Evolutionary conservation across 352 stramenopile genomes (phyloP).

Genomic region (Pythium plurisporium): DNA sequence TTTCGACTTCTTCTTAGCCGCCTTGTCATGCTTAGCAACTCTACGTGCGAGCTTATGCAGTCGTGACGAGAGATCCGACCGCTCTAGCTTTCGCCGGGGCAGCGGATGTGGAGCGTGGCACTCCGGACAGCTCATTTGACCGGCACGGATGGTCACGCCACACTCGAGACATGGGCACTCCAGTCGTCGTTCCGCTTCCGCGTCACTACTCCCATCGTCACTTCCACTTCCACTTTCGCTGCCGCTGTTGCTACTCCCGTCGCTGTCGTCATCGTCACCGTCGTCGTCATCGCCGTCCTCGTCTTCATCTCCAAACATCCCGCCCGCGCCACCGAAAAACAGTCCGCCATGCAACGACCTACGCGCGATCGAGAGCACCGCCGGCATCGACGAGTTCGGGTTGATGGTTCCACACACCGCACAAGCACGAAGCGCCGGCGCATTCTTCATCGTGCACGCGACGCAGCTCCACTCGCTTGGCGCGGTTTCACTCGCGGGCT

Average conservation of each 20-base stretch:
- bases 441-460: conserved; percentile 70
- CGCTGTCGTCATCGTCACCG: conserved; percentile 24
- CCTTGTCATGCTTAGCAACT: conserved; percentile 30
- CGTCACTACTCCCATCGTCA: conserved; percentile 17
- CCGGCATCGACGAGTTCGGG: conserved; percentile 34
- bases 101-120: conserved; percentile 33
- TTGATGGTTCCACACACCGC: conserved; percentile 64
- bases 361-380: conserved; percentile 37
- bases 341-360: conserved; percentile 20
- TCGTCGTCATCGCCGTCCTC: conserved; percentile 18
- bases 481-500: conserved; percentile 7
- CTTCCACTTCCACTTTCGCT: conserved; percentile 14
- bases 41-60: conserved; percentile 16
- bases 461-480: conserved; percentile 54
- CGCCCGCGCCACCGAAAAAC: conserved; percentile 20
- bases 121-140: conserved; percentile 28
- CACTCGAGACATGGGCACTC: conserved; percentile 20
- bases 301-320: conserved; percentile 17
- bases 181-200: conserved; percentile 1
- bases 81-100: conserved; percentile 21
- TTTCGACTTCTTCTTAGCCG: conserved; percentile 30
- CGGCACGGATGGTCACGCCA: conserved; percentile 22
- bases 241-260: conserved; percentile 27
- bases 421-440: conserved; percentile 40
- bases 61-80: conserved; percentile 2